phyloP scores from a whole-genome alignment of 2,329 filamentous ascomycete species.

The Aspergillus ustus region DNA sequence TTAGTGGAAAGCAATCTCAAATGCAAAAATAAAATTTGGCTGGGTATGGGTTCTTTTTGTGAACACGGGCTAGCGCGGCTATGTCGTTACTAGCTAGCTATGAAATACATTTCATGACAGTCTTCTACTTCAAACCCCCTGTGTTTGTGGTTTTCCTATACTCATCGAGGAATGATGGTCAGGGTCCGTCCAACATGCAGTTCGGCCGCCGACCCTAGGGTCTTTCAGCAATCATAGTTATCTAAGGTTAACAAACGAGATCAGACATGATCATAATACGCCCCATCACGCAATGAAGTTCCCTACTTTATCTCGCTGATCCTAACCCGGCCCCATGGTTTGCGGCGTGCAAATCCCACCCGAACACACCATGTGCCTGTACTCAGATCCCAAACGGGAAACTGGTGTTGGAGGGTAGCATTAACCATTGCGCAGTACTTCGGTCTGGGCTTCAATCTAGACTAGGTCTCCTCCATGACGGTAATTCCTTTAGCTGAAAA shows the following conservation, averaged over 20 bases:
- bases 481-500: background rate
- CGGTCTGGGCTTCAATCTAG: background rate
- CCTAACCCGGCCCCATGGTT: background rate
- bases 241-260: background rate
- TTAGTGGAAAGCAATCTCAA: slow-evolving; percentile 37
- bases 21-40: slow-evolving; percentile 39
- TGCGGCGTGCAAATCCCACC: background rate
- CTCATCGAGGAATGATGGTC: background rate
- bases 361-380: background rate
- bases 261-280: background rate
- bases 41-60: slow-evolving; percentile 42
- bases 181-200: background rate
- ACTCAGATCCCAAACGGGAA: background rate
- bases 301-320: background rate
- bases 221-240: background rate
- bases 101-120: slow-evolving; percentile 39
- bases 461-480: background rate
- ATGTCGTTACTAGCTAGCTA: slow-evolving; percentile 35
- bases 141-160: background rate
- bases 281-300: background rate
- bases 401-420: background rate
- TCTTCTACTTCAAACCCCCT: background rate
- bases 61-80: slow-evolving; percentile 37
- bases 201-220: background rate
- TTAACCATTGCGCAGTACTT: background rate